Evolutionary conservation across 2,329 filamentous ascomycete genomes (phyloP).

Genomic region (Hymenoscyphus fraxineus): DNA sequence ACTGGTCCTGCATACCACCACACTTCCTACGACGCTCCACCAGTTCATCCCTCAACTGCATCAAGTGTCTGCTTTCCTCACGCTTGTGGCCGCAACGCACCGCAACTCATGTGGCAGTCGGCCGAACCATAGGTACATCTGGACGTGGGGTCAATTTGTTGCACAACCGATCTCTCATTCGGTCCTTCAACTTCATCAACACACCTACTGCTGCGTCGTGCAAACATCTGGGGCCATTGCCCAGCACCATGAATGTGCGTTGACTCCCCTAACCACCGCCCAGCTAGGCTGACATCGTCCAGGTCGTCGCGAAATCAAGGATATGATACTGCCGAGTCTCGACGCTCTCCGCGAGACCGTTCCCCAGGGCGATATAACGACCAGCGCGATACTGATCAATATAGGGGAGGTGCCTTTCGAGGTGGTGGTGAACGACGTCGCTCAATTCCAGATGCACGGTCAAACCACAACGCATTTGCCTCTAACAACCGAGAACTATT

Average conservation of each 20-base stretch:
- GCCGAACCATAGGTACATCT: conserved; percentile 8
- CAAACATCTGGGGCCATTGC: conserved; percentile 26
- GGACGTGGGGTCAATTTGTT: conserved; percentile 8
- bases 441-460: conserved; percentile 28
- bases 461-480: conserved; percentile 53
- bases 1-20: neutral
- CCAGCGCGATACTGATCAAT: conserved; percentile 27
- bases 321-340: conserved; percentile 39
- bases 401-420: conserved; percentile 28
- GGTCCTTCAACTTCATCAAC: neutral
- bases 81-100: conserved; percentile 5
- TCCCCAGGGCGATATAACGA: conserved; percentile 37
- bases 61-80: neutral
- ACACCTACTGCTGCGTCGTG: neutral
- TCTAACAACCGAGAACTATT: conserved; percentile 56
- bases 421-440: conserved; percentile 31
- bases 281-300: conserved; percentile 18
- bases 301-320: conserved; percentile 36
- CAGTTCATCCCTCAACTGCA: neutral
- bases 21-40: neutral
- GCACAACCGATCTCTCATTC: conserved; percentile 7
- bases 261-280: neutral
- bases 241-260: conserved; percentile 33
- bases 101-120: conserved; percentile 5
- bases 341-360: conserved; percentile 39